A percentile compares a stretch with the other conserved stretches of the same genome.
Conservation (phyloP, 2,329 filamentous ascomycete species). For the Pseudogymnoascus sp. region DNA sequence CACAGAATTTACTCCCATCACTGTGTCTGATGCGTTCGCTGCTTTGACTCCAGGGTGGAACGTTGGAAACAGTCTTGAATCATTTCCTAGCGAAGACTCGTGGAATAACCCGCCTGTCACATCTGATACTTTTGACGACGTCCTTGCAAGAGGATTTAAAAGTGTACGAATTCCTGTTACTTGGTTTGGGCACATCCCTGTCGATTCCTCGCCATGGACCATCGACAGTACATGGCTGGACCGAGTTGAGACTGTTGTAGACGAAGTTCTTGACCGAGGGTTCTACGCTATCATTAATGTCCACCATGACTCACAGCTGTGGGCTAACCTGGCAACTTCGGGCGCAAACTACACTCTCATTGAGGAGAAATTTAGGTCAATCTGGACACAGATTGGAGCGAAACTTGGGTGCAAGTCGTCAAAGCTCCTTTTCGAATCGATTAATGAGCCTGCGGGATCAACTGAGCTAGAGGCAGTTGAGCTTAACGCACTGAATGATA, state of each 20-base stretch:
- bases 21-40: not conserved
- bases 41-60: not conserved
- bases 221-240: conserved; percentile 40
- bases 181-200: not conserved
- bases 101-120: not conserved
- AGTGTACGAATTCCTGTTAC: not conserved
- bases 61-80: not conserved
- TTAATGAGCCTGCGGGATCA: conserved; percentile 50
- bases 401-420: conserved; percentile 47
- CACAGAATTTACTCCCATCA: not conserved
- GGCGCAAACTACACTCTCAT: conserved; percentile 43
- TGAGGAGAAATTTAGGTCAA: conserved; percentile 45
- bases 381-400: conserved; percentile 50
- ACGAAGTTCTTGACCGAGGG: conserved; percentile 42
- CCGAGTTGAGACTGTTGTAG: conserved; percentile 48
- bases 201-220: not conserved
- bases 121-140: not conserved
- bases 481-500: not conserved
- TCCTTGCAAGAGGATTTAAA: not conserved
- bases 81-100: not conserved
- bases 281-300: conserved; percentile 49
- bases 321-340: conserved; percentile 43
- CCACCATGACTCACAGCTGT: conserved; percentile 52
- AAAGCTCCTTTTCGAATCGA: conserved; percentile 47
- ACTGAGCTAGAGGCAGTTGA: conserved; percentile 41